Evolutionary conservation across 306 rosid genomes (phyloP).

Genomic region (barrel medic (Medicago truncatula)): MtrunA17r5.0-ANR NC_053043.1:555501-556000

Average conservation of each 20-base stretch:
- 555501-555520: constrained; percentile 28
- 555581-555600: constrained; percentile 19
- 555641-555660: neutral
- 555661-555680: constrained; percentile 12
- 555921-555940: constrained; percentile 69
- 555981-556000: constrained; percentile 87
- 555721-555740: constrained; percentile 53
- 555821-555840: constrained; percentile 65
- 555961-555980: constrained; percentile 93
- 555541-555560: neutral
- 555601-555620: constrained; percentile 16
- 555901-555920: constrained; percentile 78
- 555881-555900: constrained; percentile 70
- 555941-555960: constrained; percentile 82
- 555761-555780: constrained; percentile 75
- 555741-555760: constrained; percentile 70
- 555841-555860: constrained; percentile 77
- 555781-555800: constrained; percentile 89
- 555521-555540: constrained; percentile 8
- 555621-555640: neutral
- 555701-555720: constrained; percentile 44
- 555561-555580: constrained; percentile 2
- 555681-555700: neutral
- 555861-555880: constrained; percentile 96
- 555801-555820: constrained; percentile 72